phyloP scores from a whole-genome alignment of 2,329 filamentous ascomycete genomes.

The Chalaropsis ovoidea region DNA sequence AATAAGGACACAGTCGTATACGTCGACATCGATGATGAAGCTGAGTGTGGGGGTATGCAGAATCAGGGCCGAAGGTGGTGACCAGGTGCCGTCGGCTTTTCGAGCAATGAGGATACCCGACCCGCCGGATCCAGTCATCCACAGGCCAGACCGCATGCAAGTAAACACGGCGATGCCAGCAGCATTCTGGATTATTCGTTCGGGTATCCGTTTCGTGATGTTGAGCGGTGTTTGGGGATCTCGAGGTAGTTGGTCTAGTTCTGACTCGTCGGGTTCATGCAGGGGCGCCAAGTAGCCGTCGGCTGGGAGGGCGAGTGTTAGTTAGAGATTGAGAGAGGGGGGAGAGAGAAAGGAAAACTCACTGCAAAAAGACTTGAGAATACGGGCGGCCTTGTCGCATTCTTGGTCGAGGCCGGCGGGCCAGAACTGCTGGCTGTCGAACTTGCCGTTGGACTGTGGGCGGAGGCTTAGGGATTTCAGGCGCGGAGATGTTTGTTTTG shows the following conservation, averaged over 20 bases:
- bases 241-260: conserved; percentile 28
- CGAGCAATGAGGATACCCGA: conserved; percentile 78
- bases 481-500: conserved; percentile 18
- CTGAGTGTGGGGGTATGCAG: conserved; percentile 81
- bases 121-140: conserved; percentile 83
- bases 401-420: conserved; percentile 77
- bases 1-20: conserved; percentile 90
- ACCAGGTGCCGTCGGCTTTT: conserved; percentile 80
- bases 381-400: conserved; percentile 82
- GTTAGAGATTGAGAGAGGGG: background rate
- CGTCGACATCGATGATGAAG: conserved; percentile 83
- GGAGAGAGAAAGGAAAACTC: conserved; percentile 32
- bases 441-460: conserved; percentile 23
- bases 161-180: conserved; percentile 90
- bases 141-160: conserved; percentile 85
- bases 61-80: conserved; percentile 80
- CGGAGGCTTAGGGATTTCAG: conserved; percentile 20
- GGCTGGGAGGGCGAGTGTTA: conserved; percentile 32
- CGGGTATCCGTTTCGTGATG: conserved; percentile 66
- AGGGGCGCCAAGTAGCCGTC: conserved; percentile 47
- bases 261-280: conserved; percentile 31
- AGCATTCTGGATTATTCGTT: conserved; percentile 75
- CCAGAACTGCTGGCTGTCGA: conserved; percentile 59
- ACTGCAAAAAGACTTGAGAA: conserved; percentile 85
- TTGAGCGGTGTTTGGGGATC: conserved; percentile 43